Evolutionary conservation across 257 asterid genomes (phyloP).

Genomic region (Oldenlandia corymbosa): DNA sequence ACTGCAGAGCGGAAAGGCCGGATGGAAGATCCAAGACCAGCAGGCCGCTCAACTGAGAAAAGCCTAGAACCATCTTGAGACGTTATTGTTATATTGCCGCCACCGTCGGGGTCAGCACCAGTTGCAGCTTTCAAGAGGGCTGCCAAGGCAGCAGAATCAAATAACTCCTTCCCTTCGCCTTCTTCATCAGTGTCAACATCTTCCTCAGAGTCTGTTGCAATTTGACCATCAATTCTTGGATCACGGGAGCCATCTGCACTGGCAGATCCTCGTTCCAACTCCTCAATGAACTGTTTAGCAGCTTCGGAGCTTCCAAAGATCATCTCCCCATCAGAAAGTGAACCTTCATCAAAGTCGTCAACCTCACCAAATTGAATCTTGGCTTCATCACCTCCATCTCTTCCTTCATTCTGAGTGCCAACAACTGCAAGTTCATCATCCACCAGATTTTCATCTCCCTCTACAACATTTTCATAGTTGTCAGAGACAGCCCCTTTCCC

Average conservation of each 20-base stretch:
- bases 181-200: constrained; percentile 90
- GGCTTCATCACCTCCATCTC: constrained; percentile 33
- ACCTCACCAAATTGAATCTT: constrained; percentile 34
- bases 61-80: constrained; percentile 91
- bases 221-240: constrained; percentile 69
- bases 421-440: constrained; percentile 16
- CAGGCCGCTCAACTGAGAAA: constrained; percentile 90
- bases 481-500: constrained; percentile 28
- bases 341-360: constrained; percentile 42
- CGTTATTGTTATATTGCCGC: constrained; percentile 64
- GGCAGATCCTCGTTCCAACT: constrained; percentile 69
- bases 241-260: constrained; percentile 38
- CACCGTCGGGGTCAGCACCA: constrained; percentile 71
- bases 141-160: constrained; percentile 89
- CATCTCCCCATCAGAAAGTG: constrained; percentile 62
- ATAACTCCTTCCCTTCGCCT: constrained; percentile 74
- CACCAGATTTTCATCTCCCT: constrained; percentile 22
- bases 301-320: constrained; percentile 83
- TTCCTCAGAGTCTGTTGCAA: constrained; percentile 90
- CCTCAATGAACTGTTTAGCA: constrained; percentile 81
- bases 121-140: constrained; percentile 93
- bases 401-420: constrained; percentile 31
- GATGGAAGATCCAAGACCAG: constrained; percentile 87
- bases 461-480: constrained; percentile 18
- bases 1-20: constrained; percentile 66